A percentile compares a stretch with the other conserved stretches of the same genome.
These are phyloP conservation scores for Cyclaneusma minus DNA, from an alignment of 2,329 filamentous ascomycete genomes.

Conservation along the genomic window DNA sequence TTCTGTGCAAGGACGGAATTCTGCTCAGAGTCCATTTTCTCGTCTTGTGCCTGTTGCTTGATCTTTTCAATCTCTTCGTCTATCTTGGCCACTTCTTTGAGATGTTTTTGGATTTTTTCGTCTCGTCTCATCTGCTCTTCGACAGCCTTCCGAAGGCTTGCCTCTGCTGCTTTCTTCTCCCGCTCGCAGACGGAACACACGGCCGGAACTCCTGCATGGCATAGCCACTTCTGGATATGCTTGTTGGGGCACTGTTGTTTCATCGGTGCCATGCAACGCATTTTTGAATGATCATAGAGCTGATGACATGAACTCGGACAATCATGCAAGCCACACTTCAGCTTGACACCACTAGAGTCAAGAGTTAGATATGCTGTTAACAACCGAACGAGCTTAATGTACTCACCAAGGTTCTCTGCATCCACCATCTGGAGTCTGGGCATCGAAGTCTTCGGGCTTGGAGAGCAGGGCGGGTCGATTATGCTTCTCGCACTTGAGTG, in stretches of 20 bases:
- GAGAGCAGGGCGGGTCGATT: conserved; percentile 29
- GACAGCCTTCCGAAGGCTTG: conserved; percentile 20
- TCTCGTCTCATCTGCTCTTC: conserved; percentile 9
- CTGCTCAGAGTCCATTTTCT: conserved; percentile 27
- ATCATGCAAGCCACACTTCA: conserved; percentile 41
- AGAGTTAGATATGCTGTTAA: conserved; percentile 5
- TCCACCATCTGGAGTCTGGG: conserved; percentile 52
- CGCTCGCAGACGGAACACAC: conserved; percentile 34
- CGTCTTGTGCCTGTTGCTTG: conserved; percentile 23
- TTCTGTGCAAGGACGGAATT: conserved; percentile 28
- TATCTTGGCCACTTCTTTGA: conserved; percentile 8
- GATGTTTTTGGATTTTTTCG: conserved; percentile 7
- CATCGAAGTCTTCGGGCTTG: conserved; percentile 40
- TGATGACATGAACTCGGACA: conserved; percentile 50
- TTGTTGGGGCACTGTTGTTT: conserved; percentile 31
- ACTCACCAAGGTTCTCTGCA: conserved; percentile 47
- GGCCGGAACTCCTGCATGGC: conserved; percentile 21
- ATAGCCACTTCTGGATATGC: conserved; percentile 33
- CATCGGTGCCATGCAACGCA: conserved; percentile 27
- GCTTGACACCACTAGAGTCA: conserved; percentile 24
- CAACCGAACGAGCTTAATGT: conserved; percentile 4
- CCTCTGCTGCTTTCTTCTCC: conserved; percentile 28
- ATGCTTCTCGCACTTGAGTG: conserved; percentile 44
- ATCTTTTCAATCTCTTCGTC: conserved; percentile 11
- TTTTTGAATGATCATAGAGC: conserved; percentile 35